Evolutionary conservation across 2,329 filamentous ascomycete species (phyloP), one percentile per base, ranked within the genome.

Genomic region (Cladosporium sp.): DNA sequence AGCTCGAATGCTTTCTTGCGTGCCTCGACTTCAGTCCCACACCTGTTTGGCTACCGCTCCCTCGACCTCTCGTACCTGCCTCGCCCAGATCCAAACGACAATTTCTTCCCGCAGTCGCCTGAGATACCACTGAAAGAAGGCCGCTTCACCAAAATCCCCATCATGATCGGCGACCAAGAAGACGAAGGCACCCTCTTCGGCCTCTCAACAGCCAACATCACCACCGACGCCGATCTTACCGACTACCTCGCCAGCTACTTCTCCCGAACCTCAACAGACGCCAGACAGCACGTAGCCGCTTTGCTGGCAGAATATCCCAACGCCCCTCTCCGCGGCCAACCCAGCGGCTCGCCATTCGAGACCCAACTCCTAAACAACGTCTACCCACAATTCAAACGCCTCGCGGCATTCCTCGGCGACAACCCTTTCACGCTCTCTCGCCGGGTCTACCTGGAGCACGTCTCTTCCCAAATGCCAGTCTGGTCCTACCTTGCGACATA

Each of bases 401-500:
- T 91, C 0, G 85, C 88, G 1, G 89, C 89, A 37, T 83, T 93
- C 73, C 39, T 84, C 81, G 90, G 90, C 14, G 90, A 94, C 68
- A 67, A 91, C 0, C 83, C 83, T 1, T 93, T 94, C 73, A 92
- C 87, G 0, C 78, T 94, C 0, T 83, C 84, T 0, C 84, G 89
- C 1, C 84, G 90, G 15, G 61, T 80, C 5, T 86, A 89, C 70
- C 81, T 94, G 20, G 68, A 78, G 12, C 59, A 67, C 0, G 72
- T 83, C 1, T 80, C 84, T 62, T 85, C 86, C 0, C 65, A 73
- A 34, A 83, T 91, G 0, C 84, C 85, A 0, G 76, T 78, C 1
- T 94, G 88, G 88, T 90, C 87, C 0, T 94, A 92, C 73, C 80
- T 94, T 1, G 75, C 86, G 0, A 87, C 84, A 0, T 92, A 92